These are phyloP conservation scores for Podosphaera xanthii DNA, from an alignment of 2,329 filamentous ascomycete genomes.

Conservation along the genomic window DNA sequence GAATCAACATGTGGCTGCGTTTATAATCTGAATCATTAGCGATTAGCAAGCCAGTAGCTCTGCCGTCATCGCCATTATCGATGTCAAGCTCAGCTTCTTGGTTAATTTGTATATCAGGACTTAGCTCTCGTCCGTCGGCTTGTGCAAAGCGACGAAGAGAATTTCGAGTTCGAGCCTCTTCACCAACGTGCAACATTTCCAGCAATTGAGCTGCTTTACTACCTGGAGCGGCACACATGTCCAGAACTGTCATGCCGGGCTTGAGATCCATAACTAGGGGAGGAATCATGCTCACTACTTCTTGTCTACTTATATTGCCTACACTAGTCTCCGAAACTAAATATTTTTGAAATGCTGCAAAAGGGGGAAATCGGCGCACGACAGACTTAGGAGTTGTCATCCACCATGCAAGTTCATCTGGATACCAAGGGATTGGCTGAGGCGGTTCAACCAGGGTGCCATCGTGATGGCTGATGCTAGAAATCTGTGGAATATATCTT, in stretches of 20 bases:
- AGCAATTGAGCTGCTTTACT: slow-evolving; percentile 92
- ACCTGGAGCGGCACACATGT: slow-evolving; percentile 89
- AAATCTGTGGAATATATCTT: slow-evolving; percentile 77
- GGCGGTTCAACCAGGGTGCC: slow-evolving; percentile 65
- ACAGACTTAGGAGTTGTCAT: slow-evolving; percentile 98
- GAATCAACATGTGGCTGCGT: slow-evolving; percentile 87
- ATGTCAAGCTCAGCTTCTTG: slow-evolving; percentile 28
- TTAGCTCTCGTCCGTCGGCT: slow-evolving; percentile 33
- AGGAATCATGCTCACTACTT: slow-evolving; percentile 97
- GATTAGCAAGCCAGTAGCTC: slow-evolving; percentile 75
- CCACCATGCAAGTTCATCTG: slow-evolving; percentile 82
- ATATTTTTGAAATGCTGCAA: slow-evolving; percentile 91
- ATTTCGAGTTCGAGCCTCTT: slow-evolving; percentile 64
- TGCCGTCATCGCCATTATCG: slow-evolving; percentile 51
- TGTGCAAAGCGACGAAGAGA: slow-evolving; percentile 40
- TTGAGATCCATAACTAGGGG: slow-evolving; percentile 77
- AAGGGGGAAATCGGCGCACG: slow-evolving; percentile 78
- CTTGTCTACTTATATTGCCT: slow-evolving; percentile 91
- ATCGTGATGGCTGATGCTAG: slow-evolving; percentile 60
- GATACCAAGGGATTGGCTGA: slow-evolving; percentile 70
- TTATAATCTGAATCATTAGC: slow-evolving; percentile 96
- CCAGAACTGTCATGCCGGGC: slow-evolving; percentile 79
- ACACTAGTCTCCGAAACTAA: slow-evolving; percentile 91
- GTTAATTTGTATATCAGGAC: slow-evolving; percentile 23
- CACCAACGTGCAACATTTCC: slow-evolving; percentile 80